Conservation (phyloP, 345 rosid genomes). For the Ceriops tagal region DNA sequence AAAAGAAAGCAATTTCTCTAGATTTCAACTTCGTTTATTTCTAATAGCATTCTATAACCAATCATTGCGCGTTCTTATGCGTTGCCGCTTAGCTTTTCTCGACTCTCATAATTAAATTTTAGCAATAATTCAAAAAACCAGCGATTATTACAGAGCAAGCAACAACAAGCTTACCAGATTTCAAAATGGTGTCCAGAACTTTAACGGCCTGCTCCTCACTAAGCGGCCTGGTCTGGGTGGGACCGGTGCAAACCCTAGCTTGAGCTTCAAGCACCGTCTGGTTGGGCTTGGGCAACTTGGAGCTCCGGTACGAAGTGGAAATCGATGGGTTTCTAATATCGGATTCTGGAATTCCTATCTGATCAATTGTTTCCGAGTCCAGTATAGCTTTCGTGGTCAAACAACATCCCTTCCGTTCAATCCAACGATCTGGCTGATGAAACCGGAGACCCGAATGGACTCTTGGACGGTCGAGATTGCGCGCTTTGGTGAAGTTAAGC, state of each 20-base stretch:
- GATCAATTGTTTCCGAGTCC: constrained; percentile 50
- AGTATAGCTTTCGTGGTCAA: constrained; percentile 33
- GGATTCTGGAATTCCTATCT: constrained; percentile 58
- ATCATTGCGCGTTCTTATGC: too few species aligned
- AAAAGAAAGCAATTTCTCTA: not conserved
- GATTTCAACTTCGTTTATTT: not conserved
- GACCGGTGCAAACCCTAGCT: constrained; percentile 96
- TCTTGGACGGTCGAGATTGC: constrained; percentile 1
- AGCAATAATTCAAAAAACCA: not conserved
- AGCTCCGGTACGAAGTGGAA: constrained; percentile 67
- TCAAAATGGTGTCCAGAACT: constrained; percentile 68
- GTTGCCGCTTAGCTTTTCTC: too few species aligned
- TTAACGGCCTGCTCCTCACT: constrained; percentile 67
- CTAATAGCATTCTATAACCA: too few species aligned
- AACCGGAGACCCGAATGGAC: constrained; percentile 22
- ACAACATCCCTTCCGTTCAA: constrained; percentile 33
- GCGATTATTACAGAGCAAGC: not conserved
- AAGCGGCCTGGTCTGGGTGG: constrained; percentile 78
- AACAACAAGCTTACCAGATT: constrained; percentile 50
- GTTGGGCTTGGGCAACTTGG: constrained; percentile 63
- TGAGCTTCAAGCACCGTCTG: constrained; percentile 89
- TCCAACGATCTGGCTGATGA: constrained; percentile 20
- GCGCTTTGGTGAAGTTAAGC: constrained; percentile 17
- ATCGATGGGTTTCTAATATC: constrained; percentile 63
- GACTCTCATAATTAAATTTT: not conserved